Evolutionary conservation across 2,329 filamentous ascomycete species (phyloP).

Genomic region (Hypoxylon sp.): DNA sequence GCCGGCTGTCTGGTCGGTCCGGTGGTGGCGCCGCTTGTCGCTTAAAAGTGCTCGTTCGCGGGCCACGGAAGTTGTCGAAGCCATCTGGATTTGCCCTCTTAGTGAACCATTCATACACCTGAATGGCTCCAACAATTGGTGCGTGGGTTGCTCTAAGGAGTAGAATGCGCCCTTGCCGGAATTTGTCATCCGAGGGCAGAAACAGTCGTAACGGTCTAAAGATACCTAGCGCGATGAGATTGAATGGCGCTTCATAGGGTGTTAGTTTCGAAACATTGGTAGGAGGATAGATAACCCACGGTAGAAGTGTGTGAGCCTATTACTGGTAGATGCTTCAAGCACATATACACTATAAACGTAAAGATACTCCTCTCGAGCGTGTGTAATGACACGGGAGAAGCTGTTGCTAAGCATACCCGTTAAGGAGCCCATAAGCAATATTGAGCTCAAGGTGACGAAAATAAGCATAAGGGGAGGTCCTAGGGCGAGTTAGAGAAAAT

Average conservation of each 20-base stretch:
- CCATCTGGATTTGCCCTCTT: conserved; percentile 60
- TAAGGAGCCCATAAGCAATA: conserved; percentile 82
- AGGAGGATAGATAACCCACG: conserved; percentile 53
- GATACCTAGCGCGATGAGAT: conserved; percentile 79
- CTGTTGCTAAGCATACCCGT: conserved; percentile 85
- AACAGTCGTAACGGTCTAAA: conserved; percentile 81
- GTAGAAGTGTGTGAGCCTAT: conserved; percentile 78
- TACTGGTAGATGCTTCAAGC: conserved; percentile 76
- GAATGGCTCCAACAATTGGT: conserved; percentile 79
- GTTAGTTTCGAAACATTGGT: not conserved
- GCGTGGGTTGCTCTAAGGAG: conserved; percentile 75
- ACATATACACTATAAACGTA: conserved; percentile 80
- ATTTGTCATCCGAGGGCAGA: conserved; percentile 72
- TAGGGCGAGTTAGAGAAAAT: conserved; percentile 37
- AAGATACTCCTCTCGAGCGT: conserved; percentile 81
- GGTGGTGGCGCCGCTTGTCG: conserved; percentile 46
- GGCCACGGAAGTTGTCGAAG: conserved; percentile 66
- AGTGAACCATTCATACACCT: conserved; percentile 73
- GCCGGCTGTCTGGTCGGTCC: conserved; percentile 44
- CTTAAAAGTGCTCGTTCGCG: conserved; percentile 52
- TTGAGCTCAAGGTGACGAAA: conserved; percentile 83
- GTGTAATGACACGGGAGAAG: conserved; percentile 75
- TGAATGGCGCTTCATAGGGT: conserved; percentile 68
- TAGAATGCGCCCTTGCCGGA: conserved; percentile 74
- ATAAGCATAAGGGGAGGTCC: conserved; percentile 76